These are phyloP conservation scores for Cryptosporidium ryanae DNA, from an alignment of 169 alveolate genomes.

Conservation along the genomic window DNA sequence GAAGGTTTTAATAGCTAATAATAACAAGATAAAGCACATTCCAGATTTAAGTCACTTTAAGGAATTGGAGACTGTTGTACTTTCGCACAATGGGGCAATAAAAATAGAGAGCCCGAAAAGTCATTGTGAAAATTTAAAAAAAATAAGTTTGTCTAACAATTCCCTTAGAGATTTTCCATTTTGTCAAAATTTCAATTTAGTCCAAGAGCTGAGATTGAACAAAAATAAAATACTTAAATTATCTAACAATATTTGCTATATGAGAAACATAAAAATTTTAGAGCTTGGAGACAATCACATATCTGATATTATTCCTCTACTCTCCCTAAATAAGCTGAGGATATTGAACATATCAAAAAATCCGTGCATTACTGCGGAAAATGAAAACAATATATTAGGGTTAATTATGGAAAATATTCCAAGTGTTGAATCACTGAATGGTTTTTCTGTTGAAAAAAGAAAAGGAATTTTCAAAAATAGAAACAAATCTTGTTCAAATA, in stretches of 20 bases:
- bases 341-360: slow-evolving; percentile 41
- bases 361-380: slow-evolving; percentile 26
- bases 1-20: slow-evolving; percentile 63
- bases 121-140: slow-evolving; percentile 36
- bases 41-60: slow-evolving; percentile 62
- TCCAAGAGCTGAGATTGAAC: slow-evolving; percentile 51
- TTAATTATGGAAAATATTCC: neutral
- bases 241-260: slow-evolving; percentile 21
- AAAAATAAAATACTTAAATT: slow-evolving; percentile 33
- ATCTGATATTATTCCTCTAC: slow-evolving; percentile 9
- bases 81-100: slow-evolving; percentile 33
- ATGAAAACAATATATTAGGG: neutral
- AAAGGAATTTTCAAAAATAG: neutral
- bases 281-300: slow-evolving; percentile 67
- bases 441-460: neutral
- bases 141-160: slow-evolving; percentile 51
- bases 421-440: slow-evolving; percentile 23
- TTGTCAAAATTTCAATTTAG: slow-evolving; percentile 36
- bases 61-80: slow-evolving; percentile 40
- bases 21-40: slow-evolving; percentile 37
- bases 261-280: slow-evolving; percentile 55
- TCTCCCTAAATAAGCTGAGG: slow-evolving; percentile 10
- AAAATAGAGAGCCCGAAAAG: slow-evolving; percentile 39
- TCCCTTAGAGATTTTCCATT: slow-evolving; percentile 51
- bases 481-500: neutral